Evolutionary conservation across 2,329 filamentous ascomycete genomes (phyloP).

Genomic region (Fusarium algeriense): DNA sequence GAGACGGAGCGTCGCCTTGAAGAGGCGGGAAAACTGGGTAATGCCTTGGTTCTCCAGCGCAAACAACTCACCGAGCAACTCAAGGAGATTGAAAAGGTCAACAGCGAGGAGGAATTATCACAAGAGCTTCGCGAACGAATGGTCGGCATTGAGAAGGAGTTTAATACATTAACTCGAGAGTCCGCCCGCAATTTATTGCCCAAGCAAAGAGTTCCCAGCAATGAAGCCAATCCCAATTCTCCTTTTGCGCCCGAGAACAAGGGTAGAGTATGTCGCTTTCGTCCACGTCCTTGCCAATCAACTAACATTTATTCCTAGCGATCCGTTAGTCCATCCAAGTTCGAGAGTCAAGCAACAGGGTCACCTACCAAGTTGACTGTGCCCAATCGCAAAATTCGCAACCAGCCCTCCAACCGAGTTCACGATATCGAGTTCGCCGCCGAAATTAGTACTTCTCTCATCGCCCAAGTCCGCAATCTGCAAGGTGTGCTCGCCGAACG

Average conservation of each 20-base stretch:
- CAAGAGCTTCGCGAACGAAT: slow-evolving; percentile 87
- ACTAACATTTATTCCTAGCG: slow-evolving; percentile 60
- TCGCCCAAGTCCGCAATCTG: slow-evolving; percentile 92
- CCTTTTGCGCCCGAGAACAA: slow-evolving; percentile 66
- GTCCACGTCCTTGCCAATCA: background rate
- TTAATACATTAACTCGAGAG: slow-evolving; percentile 92
- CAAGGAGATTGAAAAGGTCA: slow-evolving; percentile 83
- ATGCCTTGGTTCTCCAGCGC: slow-evolving; percentile 86
- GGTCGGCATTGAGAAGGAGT: slow-evolving; percentile 90
- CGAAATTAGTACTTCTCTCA: slow-evolving; percentile 93
- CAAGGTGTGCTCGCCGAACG: slow-evolving; percentile 87
- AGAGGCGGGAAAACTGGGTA: slow-evolving; percentile 90
- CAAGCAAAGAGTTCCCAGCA: slow-evolving; percentile 83
- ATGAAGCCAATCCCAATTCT: slow-evolving; percentile 67
- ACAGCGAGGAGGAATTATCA: slow-evolving; percentile 81
- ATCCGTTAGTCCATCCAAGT: slow-evolving; percentile 79
- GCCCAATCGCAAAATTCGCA: slow-evolving; percentile 88
- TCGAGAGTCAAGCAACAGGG: slow-evolving; percentile 84
- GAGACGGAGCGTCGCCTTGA: slow-evolving; percentile 93
- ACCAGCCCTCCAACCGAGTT: slow-evolving; percentile 87
- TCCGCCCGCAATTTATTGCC: slow-evolving; percentile 89
- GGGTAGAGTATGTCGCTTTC: slow-evolving; percentile 61
- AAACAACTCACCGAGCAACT: slow-evolving; percentile 84
- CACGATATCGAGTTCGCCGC: slow-evolving; percentile 99
- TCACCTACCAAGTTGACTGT: slow-evolving; percentile 92